Evolutionary conservation across 345 rosid genomes (phyloP), one percentile per base, ranked within the genome.

Genomic region (Angophora floribunda): DNA sequence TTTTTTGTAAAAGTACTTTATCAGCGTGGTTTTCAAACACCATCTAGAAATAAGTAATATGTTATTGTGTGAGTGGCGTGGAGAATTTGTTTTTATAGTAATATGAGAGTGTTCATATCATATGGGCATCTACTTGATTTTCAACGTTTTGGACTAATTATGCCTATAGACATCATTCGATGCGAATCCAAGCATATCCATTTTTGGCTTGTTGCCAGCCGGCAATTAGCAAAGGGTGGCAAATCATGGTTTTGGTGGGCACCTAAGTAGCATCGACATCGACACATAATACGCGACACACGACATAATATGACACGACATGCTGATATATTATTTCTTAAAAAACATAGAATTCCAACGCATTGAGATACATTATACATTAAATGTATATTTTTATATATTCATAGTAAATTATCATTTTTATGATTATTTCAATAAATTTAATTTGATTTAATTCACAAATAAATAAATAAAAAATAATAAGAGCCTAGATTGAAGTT

Each of bases 181-280:
- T 78, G 91, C 91, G 7, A 87, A 90, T 49, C 90, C 94, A 1
- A 92, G 91, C 50, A 89, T 92, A 7, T 91, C 93, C 4, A 92
- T 90, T 91, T 93, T 91, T 5, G 93, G 93, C 10, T 51, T 44
- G n/a, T 55, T 55, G 26, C 61, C 24, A 55, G 2, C n/a, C n/a
- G n/a, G n/a, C n/a, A n/a, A 90, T 6, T 90, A 91, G 87, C 86
- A 70, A 86, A 32, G 91, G 90, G 21, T 44, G 87, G 9, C 92
- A 90, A 30, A 90, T 92, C 26, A 89, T 91, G 13, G 88, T 87
- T 36, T n/a, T 92, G 12, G 91, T 89, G 6, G 93, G 93, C n/a
- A n/a, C n/a, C n/a, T n/a, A n/a, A n/a, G n/a, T n/a, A n/a, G n/a
- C n/a, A n/a, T n/a, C n/a, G n/a, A n/a, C n/a, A n/a, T n/a, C n/a